Conservation (phyloP, 331 rosid genomes). For the Malus hybrid region DNA sequence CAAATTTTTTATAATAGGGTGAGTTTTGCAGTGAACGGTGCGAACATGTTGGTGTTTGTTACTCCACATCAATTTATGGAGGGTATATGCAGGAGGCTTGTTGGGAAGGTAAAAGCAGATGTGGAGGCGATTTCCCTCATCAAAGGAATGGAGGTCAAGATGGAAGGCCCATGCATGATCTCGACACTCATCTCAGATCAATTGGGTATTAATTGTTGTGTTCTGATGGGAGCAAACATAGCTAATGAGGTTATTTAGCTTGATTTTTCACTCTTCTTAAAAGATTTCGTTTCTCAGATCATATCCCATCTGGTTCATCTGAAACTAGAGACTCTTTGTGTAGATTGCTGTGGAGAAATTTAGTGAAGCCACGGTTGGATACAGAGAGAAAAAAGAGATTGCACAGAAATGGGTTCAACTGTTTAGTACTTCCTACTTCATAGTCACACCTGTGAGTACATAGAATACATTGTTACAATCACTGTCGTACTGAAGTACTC, state of each 20-base stretch:
- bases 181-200: conserved; percentile 65
- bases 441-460: conserved; percentile 75
- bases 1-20: conserved; percentile 12
- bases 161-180: conserved; percentile 92
- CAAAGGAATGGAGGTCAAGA: conserved; percentile 96
- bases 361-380: conserved; percentile 96
- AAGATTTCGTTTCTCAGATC: background rate
- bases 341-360: conserved; percentile 88
- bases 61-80: conserved; percentile 93
- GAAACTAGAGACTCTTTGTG: background rate
- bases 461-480: background rate
- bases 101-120: conserved; percentile 53
- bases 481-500: background rate
- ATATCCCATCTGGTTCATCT: background rate
- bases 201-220: conserved; percentile 70
- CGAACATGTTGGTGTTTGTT: conserved; percentile 86
- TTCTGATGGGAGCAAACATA: conserved; percentile 92
- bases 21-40: conserved; percentile 57
- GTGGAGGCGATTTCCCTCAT: conserved; percentile 81
- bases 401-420: conserved; percentile 94
- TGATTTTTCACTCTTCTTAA: background rate
- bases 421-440: conserved; percentile 80
- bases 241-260: conserved; percentile 62
- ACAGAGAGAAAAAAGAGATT: conserved; percentile 50
- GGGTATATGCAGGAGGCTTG: conserved; percentile 64